These are phyloP conservation scores for Neocucurbitaria cava DNA, from an alignment of 2,329 filamentous ascomycete species.

Conservation along the genomic window DNA sequence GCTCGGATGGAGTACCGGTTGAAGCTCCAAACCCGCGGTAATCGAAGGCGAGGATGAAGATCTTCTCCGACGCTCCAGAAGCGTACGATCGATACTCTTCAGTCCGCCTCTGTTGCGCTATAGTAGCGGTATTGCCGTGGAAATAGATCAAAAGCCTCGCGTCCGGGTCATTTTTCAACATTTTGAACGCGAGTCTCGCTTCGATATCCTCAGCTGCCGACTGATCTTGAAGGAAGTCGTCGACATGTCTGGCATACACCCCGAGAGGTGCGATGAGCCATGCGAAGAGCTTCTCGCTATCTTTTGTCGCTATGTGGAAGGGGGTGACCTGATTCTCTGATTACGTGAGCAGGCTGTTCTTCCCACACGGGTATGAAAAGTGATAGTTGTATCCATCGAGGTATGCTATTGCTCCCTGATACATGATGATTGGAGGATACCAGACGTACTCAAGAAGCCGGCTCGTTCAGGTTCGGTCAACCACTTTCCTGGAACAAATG, in stretches of 20 bases:
- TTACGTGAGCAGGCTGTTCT: neutral
- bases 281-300: constrained; percentile 80
- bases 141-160: constrained; percentile 64
- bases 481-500: constrained; percentile 46
- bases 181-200: constrained; percentile 56
- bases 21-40: constrained; percentile 90
- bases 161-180: constrained; percentile 60
- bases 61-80: constrained; percentile 62
- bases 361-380: neutral
- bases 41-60: constrained; percentile 81
- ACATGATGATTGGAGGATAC: neutral
- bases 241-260: constrained; percentile 74
- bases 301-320: constrained; percentile 76
- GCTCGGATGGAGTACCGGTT: constrained; percentile 78
- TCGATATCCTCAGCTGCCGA: constrained; percentile 53
- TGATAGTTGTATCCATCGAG: neutral
- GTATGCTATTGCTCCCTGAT: neutral
- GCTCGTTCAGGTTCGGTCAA: constrained; percentile 46
- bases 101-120: constrained; percentile 80
- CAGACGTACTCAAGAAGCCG: constrained; percentile 43
- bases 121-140: constrained; percentile 71
- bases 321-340: constrained; percentile 85
- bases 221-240: constrained; percentile 63
- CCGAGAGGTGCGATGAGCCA: constrained; percentile 89
- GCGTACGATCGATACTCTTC: constrained; percentile 79